phyloP scores from a whole-genome alignment of 495 filamentous ascomycete genomes.

The Chaetomidium leptoderma region DNA sequence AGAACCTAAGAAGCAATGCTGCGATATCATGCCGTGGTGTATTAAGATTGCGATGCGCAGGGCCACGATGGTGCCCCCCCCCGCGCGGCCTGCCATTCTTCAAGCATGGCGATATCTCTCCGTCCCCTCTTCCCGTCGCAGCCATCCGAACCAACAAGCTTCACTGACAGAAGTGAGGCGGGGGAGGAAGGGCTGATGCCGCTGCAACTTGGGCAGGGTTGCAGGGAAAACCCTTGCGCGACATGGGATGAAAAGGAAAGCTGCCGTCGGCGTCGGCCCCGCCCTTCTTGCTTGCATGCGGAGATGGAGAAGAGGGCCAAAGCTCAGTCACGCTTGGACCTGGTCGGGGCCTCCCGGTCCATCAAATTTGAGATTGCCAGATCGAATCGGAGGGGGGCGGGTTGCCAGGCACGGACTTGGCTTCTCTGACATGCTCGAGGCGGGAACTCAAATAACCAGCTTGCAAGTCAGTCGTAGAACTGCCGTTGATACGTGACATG shows the following conservation, averaged over 20 bases:
- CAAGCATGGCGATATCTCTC: constrained; percentile 1
- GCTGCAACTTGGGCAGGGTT: neutral
- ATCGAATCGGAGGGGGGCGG: neutral
- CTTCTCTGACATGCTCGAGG: no score
- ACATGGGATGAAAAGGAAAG: constrained; percentile 11
- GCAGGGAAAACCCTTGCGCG: constrained; percentile 4
- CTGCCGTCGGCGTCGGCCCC: constrained; percentile 16
- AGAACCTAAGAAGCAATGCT: constrained; percentile 1
- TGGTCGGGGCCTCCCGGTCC: neutral
- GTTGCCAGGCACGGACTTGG: no score
- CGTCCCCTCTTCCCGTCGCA: neutral
- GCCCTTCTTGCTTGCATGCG: constrained; percentile 7
- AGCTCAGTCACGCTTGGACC: constrained; percentile 17
- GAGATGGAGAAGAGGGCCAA: constrained; percentile 1
- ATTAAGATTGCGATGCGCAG: constrained; percentile 14
- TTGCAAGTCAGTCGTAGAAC: no score
- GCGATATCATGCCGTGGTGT: neutral
- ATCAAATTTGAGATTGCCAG: constrained; percentile 3
- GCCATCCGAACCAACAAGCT: constrained; percentile 5
- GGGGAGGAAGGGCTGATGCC: neutral
- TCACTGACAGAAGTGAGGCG: neutral
- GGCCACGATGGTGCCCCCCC: neutral
- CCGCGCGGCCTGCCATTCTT: neutral
- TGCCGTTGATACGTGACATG: no score
- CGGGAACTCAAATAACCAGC: neutral